Evolutionary conservation across 2,329 filamentous ascomycete species (phyloP), one percentile per base, ranked within the genome.

Genomic region (Lasiodiplodia citricola): DNA sequence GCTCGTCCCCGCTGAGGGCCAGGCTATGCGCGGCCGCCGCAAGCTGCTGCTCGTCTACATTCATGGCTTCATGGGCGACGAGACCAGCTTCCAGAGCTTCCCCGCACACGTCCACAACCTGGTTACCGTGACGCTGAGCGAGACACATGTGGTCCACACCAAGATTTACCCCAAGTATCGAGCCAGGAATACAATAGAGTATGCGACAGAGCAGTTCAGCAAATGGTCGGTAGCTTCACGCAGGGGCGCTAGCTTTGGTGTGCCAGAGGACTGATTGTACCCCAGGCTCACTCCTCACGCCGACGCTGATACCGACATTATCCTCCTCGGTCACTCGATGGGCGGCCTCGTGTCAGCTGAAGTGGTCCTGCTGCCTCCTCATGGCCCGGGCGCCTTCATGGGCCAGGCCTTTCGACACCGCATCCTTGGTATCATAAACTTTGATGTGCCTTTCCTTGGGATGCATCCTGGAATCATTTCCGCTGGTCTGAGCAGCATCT

Each of bases 271-370:
- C 63, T 55, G 60, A 65, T 44, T 51, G 35, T 28, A 41, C 13
- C 60, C 23, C 69, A 88, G 87, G 93, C 83, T 97, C 37, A 83
- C 87, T 69, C 93, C 93, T 7, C 92, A 96, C 74, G 91, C 95
- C 78, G 87, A 87, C 35, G 81, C 85, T 4, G 87, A 84, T 23
- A 94, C 93, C 1, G 94, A 97, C 81, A 85, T 96, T 2, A 85
- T 97, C 23, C 84, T 97, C 3, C 83, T 97, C 2, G 94, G 94
- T 0, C 94, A 97, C 78, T 96, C 92, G 52, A 95, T 97, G 89
- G 94, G 94, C 18, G 94, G 94, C 1, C 84, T 97, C 28, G 80
- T 97, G 31, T 88, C 91, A 31, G 92, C 92, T 1, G 94, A 97
- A 74, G 87, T 96, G 31, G 89, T 88, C 2, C 82, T 97, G 55